Conservation (phyloP, 2,329 filamentous ascomycete genomes). For the Fusarium praegraminearum region DNA sequence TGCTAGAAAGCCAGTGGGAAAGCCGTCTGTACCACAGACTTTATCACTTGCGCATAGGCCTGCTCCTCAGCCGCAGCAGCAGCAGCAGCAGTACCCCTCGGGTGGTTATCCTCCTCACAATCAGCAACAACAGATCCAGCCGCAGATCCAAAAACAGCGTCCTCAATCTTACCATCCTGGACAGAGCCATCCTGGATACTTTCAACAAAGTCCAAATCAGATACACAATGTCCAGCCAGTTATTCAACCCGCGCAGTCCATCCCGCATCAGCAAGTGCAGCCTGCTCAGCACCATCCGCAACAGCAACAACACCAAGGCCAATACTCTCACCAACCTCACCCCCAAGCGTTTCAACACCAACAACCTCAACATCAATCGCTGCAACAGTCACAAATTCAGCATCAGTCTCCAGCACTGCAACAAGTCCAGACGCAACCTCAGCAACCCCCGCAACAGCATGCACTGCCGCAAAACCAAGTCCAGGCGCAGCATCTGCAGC, state of each 20-base stretch:
- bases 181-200: constrained; percentile 1
- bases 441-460: constrained; percentile 11
- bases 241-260: not conserved
- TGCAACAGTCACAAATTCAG: not conserved
- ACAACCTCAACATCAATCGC: not conserved
- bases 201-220: not conserved
- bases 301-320: constrained; percentile 11
- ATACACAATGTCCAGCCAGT: not conserved
- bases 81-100: constrained; percentile 1
- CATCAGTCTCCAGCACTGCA: not conserved
- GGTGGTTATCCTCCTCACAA: constrained; percentile 17
- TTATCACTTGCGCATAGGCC: constrained; percentile 25
- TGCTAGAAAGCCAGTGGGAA: constrained; percentile 26
- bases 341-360: constrained; percentile 5
- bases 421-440: not conserved
- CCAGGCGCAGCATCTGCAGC: not conserved
- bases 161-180: constrained; percentile 23
- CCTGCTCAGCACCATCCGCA: constrained; percentile 9
- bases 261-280: constrained; percentile 5
- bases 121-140: constrained; percentile 15
- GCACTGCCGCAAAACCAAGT: not conserved
- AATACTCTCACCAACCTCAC: not conserved
- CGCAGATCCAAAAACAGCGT: constrained; percentile 1
- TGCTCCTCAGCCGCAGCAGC: constrained; percentile 5
- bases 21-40: not conserved